Evolutionary conservation across 2,329 filamentous ascomycete species (phyloP), one percentile per base, ranked within the genome.

Genomic region (Trichophyton schoenleinii): DNA sequence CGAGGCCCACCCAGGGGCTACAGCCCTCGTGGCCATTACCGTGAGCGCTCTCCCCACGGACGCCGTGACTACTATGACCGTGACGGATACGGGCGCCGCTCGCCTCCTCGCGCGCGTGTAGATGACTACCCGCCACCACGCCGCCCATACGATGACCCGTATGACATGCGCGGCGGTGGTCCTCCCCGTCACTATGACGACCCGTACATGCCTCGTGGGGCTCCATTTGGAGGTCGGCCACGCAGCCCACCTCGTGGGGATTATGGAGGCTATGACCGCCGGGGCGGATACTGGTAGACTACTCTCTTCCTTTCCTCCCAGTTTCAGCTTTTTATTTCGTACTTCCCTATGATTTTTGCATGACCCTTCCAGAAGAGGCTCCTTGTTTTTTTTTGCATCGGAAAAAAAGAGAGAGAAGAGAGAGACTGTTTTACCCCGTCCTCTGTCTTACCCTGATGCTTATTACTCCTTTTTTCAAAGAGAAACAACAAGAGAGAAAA

Each of bases 41-140:
- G 92, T 72, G 90, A 95, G 70, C 86, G 91, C 69, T 92, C 89
- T 70, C 80, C 82, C 55, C 87, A 87, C 62, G 87, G 82, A 20
- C 81, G 87, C 63, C 87, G 89, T 67, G 88, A 92, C 63, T 95
- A 96, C 76, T 95, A 96, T 75, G 87, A 89, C 55, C 89, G 92
- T 65, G 85, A 87, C 70, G 80, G 80, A 67, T 85, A 88, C 68
- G 83, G 87, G 58, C 91, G 91, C 70, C 87, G 89, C 62, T 90
- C 89, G 61, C 89, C 90, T 64, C 86, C 87, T 66, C 86, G 87
- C 52, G 61, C 63, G 52, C 64, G 64, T 31, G 80, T 88, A 65
- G 87, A 91, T 64, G 91, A 95, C 70, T 94, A 95, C 67, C 78
- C 78, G 60, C 80, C 81, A 59, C 80, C 80, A 64, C 81, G 77